Base-by-base conservation (phyloP, 1,284 basidiomycete genomes). In the Irpex rosettiformis region DNA sequence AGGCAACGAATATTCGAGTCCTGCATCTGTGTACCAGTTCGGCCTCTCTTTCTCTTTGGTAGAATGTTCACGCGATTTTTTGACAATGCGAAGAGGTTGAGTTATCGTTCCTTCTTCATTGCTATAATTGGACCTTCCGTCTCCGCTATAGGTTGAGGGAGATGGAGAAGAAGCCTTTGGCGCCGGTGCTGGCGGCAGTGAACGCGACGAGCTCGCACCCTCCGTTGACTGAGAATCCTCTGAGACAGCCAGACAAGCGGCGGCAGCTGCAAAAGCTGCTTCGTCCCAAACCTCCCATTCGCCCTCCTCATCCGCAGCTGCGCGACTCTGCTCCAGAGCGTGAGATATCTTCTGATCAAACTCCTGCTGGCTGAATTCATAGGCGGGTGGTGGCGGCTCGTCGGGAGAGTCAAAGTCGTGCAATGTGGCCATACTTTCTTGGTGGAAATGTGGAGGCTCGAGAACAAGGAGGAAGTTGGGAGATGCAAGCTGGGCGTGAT, bases 201-300 rank as follows among this genome's bases (percentile, higher is more conserved):
- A 61, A 30, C 53, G 54, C 27, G 59, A 57, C n/a, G 64, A 60
- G 28, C 48, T 49, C 53, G 52, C 43, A 8, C 56, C 49, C 4
- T 10, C 33, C 43, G 54, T 55, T 27, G 57, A 58, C 33, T 11
- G 11, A 40, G 13, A 13, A 40, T 40, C n/a, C 22, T 59, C 56
- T 11, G 52, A 61, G 25, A 60, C 28, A 47, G 22, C 48, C 54
- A 60, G 58, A 33, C 56, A 54, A 4, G 65, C 66, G 16, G 68
- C 65, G 13, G 71, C 73, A 13, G 70, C 69, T 54, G 77, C 73
- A 62, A 80, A 82, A 6, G 66, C 69, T 37, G 69, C 69, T 47
- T 79, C 79, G 63, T 82, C 76, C 76, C 82, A 83, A 52, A 73
- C 70, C 62, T 80, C 76, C 75, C 78, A 83, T 56, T 75, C 75